A percentile compares a stretch with the other conserved stretches of the same genome.
These are phyloP conservation scores for Cladosporium sp. DNA, from an alignment of 2,329 filamentous ascomycete species.

Conservation along the genomic window DNA sequence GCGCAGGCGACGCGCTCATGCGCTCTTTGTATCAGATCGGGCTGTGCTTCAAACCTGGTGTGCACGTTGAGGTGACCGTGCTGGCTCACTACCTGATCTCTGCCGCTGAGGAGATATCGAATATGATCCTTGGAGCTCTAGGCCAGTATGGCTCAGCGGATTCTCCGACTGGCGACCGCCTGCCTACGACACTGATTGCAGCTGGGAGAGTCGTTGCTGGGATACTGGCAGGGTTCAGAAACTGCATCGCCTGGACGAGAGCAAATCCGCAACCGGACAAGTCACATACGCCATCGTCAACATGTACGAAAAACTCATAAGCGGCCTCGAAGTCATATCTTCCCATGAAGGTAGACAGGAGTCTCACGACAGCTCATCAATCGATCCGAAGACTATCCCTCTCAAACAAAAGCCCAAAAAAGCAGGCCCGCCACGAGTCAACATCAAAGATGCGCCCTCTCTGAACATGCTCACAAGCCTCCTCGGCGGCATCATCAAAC, in stretches of 20 bases:
- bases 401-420: conserved; percentile 15
- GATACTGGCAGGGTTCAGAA: conserved; percentile 23
- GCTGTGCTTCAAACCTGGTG: conserved; percentile 19
- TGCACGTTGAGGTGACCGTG: conserved; percentile 15
- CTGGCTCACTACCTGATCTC: not conserved
- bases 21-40: conserved; percentile 27
- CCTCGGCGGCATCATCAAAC: conserved; percentile 33
- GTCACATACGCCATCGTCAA: conserved; percentile 29
- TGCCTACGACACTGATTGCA: conserved; percentile 20
- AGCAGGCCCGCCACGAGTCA: conserved; percentile 14
- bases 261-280: conserved; percentile 17
- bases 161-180: conserved; percentile 5
- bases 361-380: not conserved
- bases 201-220: conserved; percentile 20
- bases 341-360: not conserved
- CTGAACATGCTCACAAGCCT: conserved; percentile 31
- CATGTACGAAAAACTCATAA: conserved; percentile 36
- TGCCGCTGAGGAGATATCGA: not conserved
- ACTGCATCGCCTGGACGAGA: conserved; percentile 17
- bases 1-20: conserved; percentile 22
- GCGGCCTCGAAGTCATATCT: conserved; percentile 23
- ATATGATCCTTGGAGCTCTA: not conserved
- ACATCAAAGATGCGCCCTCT: conserved; percentile 19
- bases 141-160: not conserved
- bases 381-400: not conserved